Evolutionary conservation across 2,329 filamentous ascomycete species (phyloP).

Genomic region (Mariannaea elegans): DNA sequence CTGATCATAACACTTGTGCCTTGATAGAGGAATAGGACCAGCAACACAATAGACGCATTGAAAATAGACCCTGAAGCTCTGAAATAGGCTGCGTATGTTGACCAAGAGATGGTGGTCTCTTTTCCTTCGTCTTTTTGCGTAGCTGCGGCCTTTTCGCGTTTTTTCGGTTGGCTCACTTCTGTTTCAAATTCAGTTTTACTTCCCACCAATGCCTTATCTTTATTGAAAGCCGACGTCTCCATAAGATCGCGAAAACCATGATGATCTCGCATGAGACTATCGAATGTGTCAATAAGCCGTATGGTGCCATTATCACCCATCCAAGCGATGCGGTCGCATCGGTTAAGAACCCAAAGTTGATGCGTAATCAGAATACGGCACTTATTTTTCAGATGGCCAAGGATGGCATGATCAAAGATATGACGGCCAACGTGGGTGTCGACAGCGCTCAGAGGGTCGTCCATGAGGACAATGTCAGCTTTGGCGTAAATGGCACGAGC

Average conservation of each 20-base stretch:
- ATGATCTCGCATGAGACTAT: conserved; percentile 84
- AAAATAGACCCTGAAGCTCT: conserved; percentile 76
- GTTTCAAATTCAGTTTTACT: conserved; percentile 56
- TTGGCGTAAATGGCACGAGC: conserved; percentile 82
- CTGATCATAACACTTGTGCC: conserved; percentile 86
- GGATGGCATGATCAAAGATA: background rate
- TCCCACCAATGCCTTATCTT: conserved; percentile 59
- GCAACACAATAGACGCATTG: conserved; percentile 69
- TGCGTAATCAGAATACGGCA: background rate
- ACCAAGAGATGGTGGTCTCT: conserved; percentile 79
- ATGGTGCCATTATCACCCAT: conserved; percentile 70
- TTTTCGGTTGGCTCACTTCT: conserved; percentile 34
- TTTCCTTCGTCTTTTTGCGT: conserved; percentile 79
- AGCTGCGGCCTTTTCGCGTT: conserved; percentile 63
- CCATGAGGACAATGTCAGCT: conserved; percentile 74
- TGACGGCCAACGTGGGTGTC: conserved; percentile 51
- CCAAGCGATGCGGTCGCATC: background rate
- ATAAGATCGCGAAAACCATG: conserved; percentile 83
- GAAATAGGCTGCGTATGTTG: conserved; percentile 81
- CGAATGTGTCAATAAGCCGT: conserved; percentile 86
- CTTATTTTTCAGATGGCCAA: background rate
- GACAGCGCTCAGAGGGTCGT: conserved; percentile 74
- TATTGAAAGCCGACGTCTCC: conserved; percentile 81
- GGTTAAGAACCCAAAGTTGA: background rate
- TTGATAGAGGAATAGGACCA: conserved; percentile 76